phyloP scores from a whole-genome alignment of 768 basidiomycete species.

The Trametes gibbosa region DNA sequence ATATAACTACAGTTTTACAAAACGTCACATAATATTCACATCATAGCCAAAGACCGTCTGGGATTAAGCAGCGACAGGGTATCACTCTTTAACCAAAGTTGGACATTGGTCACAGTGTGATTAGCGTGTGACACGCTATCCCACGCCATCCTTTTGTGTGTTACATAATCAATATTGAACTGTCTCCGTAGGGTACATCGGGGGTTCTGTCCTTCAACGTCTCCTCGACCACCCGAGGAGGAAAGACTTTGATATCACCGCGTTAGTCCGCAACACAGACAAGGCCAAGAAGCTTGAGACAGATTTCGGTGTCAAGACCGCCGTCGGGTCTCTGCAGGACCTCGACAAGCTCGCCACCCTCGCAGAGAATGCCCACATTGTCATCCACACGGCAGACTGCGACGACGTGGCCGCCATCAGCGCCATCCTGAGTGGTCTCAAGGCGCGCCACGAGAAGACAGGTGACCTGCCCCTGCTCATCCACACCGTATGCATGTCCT shows the following conservation, averaged over 20 bases:
- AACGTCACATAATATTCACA: no score
- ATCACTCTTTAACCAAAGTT: no score
- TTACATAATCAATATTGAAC: no score
- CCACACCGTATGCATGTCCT: constrained; percentile 46
- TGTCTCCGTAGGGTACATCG: constrained; percentile 47
- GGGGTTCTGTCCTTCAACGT: constrained; percentile 48
- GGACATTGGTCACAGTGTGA: no score
- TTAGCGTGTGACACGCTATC: no score
- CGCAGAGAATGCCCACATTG: constrained; percentile 43
- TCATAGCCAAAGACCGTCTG: no score
- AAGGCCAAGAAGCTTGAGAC: constrained; percentile 30
- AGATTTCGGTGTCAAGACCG: constrained; percentile 21
- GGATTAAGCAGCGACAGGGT: no score
- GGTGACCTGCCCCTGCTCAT: constrained; percentile 29
- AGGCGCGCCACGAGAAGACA: constrained; percentile 41
- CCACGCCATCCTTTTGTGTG: no score
- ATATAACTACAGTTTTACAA: no score
- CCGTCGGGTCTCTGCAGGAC: constrained; percentile 30
- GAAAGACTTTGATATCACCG: constrained; percentile 42
- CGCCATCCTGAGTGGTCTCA: constrained; percentile 51
- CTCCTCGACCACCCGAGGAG: constrained; percentile 43
- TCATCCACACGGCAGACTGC: constrained; percentile 46
- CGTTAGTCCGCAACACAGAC: constrained; percentile 43
- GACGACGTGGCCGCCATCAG: constrained; percentile 45
- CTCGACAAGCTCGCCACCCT: constrained; percentile 34